Percentiles rank a stretch among this genome's conserved stretches.
phyloP scores from a whole-genome alignment of 805 yeast genomes.

The Kodamaea leandrae region DNA sequence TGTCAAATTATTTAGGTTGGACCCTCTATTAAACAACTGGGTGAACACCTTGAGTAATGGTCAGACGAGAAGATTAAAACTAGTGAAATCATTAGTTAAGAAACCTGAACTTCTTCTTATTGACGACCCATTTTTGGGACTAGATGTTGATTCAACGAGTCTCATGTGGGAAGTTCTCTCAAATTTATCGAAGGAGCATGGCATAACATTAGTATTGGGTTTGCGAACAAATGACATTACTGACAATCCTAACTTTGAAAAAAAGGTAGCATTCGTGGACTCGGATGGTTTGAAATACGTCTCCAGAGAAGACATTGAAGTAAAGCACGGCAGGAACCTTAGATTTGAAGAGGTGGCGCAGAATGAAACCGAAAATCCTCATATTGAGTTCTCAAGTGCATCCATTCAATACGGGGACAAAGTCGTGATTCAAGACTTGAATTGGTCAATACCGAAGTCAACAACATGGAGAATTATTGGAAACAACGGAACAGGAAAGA shows the following conservation, averaged over 20 bases:
- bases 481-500: conserved; percentile 89
- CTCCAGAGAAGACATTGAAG: neutral
- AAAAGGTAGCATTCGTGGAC: conserved; percentile 55
- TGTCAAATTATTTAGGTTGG: conserved; percentile 51
- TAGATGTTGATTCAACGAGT: conserved; percentile 71
- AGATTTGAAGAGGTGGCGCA: neutral
- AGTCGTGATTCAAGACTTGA: conserved; percentile 56
- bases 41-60: conserved; percentile 89
- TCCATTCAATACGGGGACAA: conserved; percentile 64
- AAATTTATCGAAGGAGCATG: conserved; percentile 28
- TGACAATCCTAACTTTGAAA: conserved; percentile 34
- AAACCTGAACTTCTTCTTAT: conserved; percentile 66
- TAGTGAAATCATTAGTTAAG: conserved; percentile 69
- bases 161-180: conserved; percentile 46
- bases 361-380: conserved; percentile 8
- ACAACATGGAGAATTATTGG: conserved; percentile 90
- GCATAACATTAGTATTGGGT: conserved; percentile 68
- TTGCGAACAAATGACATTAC: conserved; percentile 63
- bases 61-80: conserved; percentile 84
- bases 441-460: conserved; percentile 66
- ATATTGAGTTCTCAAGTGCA: conserved; percentile 54
- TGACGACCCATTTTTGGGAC: conserved; percentile 91
- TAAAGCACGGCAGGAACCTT: neutral
- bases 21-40: conserved; percentile 66
- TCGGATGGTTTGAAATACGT: conserved; percentile 44